These are phyloP conservation scores for Cubamyces sp. DNA, from an alignment of 768 basidiomycete genomes.

Conservation along the genomic window DNA sequence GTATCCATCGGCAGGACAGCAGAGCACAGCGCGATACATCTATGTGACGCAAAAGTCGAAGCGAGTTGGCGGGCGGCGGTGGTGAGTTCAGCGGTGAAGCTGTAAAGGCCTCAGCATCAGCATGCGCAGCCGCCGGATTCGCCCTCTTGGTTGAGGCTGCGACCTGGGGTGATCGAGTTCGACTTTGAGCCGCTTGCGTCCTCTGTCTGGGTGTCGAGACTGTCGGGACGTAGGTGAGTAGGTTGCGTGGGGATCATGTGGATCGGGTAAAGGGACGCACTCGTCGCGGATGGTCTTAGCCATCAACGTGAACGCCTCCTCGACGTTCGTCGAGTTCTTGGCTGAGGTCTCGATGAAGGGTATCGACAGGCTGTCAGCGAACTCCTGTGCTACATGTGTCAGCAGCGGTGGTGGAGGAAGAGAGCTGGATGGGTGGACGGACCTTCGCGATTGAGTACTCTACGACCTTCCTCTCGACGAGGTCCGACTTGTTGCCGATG, in stretches of 20 bases:
- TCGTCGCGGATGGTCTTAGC: constrained; percentile 94
- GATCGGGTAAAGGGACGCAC: constrained; percentile 42
- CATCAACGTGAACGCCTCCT: constrained; percentile 98
- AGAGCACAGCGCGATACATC: background rate
- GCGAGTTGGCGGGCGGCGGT: background rate
- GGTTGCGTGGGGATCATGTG: too few relatives aligned
- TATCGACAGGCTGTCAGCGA: constrained; percentile 90
- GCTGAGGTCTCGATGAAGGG: constrained; percentile 98
- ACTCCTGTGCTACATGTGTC: constrained; percentile 59
- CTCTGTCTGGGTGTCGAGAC: constrained; percentile 24
- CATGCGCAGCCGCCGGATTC: constrained; percentile 27
- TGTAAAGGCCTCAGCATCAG: constrained; percentile 13
- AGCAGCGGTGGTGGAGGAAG: background rate
- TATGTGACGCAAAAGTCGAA: background rate
- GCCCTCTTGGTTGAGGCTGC: constrained; percentile 18
- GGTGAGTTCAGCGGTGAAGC: too few relatives aligned
- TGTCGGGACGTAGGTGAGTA: constrained; percentile 2
- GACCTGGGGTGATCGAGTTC: constrained; percentile 26
- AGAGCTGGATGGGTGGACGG: constrained; percentile 11
- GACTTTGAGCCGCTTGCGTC: constrained; percentile 19
- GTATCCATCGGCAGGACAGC: background rate
- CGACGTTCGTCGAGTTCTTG: constrained; percentile 97
- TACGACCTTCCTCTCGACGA: constrained; percentile 96
- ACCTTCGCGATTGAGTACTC: constrained; percentile 90
- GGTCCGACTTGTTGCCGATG: constrained; percentile 98